Percentiles rank a stretch among this genome's conserved stretches.
Evolutionary conservation across 78 protist genomes (phyloP).

Genomic region (Polysphondylium violaceum): DNA sequence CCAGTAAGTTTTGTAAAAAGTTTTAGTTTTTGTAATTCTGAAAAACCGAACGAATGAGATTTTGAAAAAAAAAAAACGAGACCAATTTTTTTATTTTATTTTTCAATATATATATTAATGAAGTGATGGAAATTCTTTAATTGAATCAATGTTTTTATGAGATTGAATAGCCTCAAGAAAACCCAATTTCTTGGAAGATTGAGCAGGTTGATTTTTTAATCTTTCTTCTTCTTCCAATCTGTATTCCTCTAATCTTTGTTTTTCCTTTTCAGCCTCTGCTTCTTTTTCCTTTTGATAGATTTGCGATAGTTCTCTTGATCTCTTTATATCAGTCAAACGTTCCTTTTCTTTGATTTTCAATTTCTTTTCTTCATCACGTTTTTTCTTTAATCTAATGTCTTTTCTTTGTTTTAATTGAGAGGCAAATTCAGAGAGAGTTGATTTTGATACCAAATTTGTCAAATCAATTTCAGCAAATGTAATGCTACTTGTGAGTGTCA

Average conservation of each 20-base stretch:
- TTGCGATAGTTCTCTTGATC: constrained; percentile 32
- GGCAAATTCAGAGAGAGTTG: constrained; percentile 18
- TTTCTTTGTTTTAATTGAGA: constrained; percentile 11
- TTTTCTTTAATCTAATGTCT: constrained; percentile 12
- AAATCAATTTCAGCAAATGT: constrained; percentile 61
- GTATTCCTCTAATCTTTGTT: constrained; percentile 18
- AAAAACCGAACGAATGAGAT: no score
- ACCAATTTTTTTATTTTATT: not conserved
- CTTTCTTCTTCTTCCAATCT: constrained; percentile 34
- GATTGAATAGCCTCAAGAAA: constrained; percentile 24
- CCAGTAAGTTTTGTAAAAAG: no score
- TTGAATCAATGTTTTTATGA: constrained; percentile 30
- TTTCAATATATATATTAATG: not conserved
- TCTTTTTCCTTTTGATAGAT: constrained; percentile 10
- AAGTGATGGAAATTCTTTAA: constrained; percentile 5
- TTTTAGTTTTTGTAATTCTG: no score
- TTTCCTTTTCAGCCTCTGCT: constrained; percentile 5
- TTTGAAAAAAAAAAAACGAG: no score
- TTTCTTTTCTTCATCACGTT: constrained; percentile 35
- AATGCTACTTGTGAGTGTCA: constrained; percentile 28
- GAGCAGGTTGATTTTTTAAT: not conserved
- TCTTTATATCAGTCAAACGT: constrained; percentile 26
- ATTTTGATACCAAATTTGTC: not conserved
- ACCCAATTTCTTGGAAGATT: not conserved
- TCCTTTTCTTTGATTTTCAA: constrained; percentile 32